A percentile compares a stretch with the other conserved stretches of the same genome.
These are phyloP conservation scores for Heliamphora exappendiculata DNA, from an alignment of 148 eudicot genomes.

Conservation along the genomic window DNA sequence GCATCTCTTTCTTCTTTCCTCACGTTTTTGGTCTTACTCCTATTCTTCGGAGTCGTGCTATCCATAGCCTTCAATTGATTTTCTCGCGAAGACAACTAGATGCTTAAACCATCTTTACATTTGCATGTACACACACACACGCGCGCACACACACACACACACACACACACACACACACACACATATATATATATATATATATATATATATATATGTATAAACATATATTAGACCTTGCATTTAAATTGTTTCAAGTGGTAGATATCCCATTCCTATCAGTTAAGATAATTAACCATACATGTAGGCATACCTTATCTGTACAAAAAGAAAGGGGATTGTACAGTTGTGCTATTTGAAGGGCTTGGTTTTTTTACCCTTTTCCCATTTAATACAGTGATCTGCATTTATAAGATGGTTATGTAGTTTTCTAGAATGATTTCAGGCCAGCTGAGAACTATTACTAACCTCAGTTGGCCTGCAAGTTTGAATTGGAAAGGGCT, in stretches of 20 bases:
- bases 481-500: background rate
- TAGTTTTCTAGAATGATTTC: background rate
- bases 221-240: too few relatives aligned
- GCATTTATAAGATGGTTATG: background rate
- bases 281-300: background rate
- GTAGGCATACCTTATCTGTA: too few relatives aligned
- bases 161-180: too few relatives aligned
- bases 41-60: background rate
- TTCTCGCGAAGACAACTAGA: background rate
- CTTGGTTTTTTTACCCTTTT: background rate
- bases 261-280: background rate
- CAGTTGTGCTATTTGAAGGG: background rate
- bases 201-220: too few relatives aligned
- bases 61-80: background rate
- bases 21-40: too few relatives aligned
- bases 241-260: background rate
- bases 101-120: too few relatives aligned
- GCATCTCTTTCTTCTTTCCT: too few relatives aligned
- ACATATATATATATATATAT: too few relatives aligned
- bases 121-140: too few relatives aligned
- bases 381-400: background rate
- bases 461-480: background rate
- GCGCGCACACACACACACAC: too few relatives aligned
- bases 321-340: too few relatives aligned
- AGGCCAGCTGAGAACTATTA: background rate